Conservation (phyloP, 2,329 filamentous ascomycete genomes). For the Aspergillus unguis region DNA sequence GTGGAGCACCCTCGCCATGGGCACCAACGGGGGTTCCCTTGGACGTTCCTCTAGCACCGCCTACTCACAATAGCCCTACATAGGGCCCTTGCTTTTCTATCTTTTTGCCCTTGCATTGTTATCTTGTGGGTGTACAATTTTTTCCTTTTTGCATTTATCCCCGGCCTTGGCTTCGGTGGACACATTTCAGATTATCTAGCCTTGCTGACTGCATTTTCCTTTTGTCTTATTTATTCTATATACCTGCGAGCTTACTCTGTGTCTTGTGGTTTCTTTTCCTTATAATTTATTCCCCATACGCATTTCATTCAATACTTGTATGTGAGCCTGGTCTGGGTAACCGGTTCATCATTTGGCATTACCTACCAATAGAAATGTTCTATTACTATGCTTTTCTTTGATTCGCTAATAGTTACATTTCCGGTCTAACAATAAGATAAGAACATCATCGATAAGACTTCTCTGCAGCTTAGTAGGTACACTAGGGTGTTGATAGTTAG, state of each 20-base stretch:
- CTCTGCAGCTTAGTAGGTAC: background rate
- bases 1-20: constrained; percentile 30
- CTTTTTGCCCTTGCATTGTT: background rate
- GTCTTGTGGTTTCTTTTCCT: background rate
- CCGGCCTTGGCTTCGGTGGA: too few relatives aligned
- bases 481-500: background rate
- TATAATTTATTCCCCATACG: constrained; percentile 3
- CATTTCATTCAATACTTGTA: background rate
- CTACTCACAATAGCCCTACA: constrained; percentile 15
- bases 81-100: background rate
- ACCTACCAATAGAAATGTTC: background rate
- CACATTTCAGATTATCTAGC: background rate
- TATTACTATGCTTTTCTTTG: background rate
- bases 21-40: constrained; percentile 19
- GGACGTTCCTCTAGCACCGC: constrained; percentile 28
- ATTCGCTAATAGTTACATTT: background rate
- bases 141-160: background rate
- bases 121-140: background rate
- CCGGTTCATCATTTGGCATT: background rate
- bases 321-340: background rate
- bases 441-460: background rate
- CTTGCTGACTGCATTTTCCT: background rate
- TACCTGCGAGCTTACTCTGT: background rate
- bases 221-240: background rate
- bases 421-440: background rate